Conservation (phyloP, 306 rosid genomes). For the Glycine tomentella region DNA sequence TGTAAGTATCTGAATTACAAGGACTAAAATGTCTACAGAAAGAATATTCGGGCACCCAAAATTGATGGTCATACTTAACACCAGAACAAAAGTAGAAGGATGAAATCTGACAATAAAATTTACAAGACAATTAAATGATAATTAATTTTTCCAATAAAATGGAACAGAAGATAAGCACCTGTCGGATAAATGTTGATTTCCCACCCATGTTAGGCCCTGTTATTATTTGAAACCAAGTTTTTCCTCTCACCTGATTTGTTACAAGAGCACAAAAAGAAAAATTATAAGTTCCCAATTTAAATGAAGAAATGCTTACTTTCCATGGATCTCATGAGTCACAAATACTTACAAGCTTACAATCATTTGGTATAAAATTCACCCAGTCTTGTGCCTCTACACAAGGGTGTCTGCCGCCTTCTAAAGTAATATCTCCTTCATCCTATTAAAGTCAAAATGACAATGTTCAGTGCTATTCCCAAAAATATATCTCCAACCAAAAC, state of each 20-base stretch:
- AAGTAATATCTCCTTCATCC: conserved; percentile 84
- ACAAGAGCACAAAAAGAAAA: conserved; percentile 15
- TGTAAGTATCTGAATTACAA: conserved; percentile 23
- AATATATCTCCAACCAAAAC: conserved; percentile 17
- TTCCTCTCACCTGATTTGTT: conserved; percentile 75
- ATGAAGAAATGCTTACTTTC: conserved; percentile 23
- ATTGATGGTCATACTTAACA: conserved; percentile 37
- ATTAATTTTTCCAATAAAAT: conserved; percentile 38
- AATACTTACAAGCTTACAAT: conserved; percentile 87
- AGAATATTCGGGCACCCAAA: conserved; percentile 31
- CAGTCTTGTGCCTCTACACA: conserved; percentile 99
- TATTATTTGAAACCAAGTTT: conserved; percentile 95
- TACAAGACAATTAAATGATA: background rate
- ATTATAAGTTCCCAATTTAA: conserved; percentile 32
- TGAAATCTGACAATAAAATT: conserved; percentile 34
- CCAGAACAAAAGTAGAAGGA: conserved; percentile 23
- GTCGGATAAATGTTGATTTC: conserved; percentile 93
- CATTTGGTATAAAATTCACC: conserved; percentile 98
- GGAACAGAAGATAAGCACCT: conserved; percentile 61
- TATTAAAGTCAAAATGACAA: conserved; percentile 51
- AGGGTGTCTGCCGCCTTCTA: conserved; percentile 96
- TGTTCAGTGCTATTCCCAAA: conserved; percentile 30
- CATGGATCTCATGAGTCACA: conserved; percentile 46
- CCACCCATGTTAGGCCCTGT: conserved; percentile 99
- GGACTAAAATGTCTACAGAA: conserved; percentile 6